These are phyloP conservation scores for Xerocomus spinulosus DNA, from an alignment of 768 basidiomycete genomes.

Conservation along the genomic window DNA sequence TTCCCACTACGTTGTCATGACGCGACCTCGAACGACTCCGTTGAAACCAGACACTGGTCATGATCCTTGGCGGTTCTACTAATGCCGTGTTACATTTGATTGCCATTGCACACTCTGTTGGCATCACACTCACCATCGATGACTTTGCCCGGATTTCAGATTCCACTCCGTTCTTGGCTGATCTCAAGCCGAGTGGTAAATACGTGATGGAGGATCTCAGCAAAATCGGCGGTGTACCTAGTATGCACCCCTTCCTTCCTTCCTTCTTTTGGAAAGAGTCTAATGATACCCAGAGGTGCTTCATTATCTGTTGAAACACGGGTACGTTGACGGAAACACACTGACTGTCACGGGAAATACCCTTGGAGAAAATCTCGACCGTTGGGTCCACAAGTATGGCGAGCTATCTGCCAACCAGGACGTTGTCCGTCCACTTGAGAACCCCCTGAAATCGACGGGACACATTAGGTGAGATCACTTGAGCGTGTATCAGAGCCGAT, in stretches of 20 bases:
- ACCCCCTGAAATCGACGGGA: slow-evolving; percentile 85
- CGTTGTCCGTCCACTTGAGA: slow-evolving; percentile 80
- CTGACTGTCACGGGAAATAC: slow-evolving; percentile 89
- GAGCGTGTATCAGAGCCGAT: slow-evolving; percentile 1
- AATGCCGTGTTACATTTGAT: slow-evolving; percentile 97
- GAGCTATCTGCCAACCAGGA: slow-evolving; percentile 71
- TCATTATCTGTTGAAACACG: slow-evolving; percentile 79
- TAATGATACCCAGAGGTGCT: slow-evolving; percentile 59
- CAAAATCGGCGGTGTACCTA: slow-evolving; percentile 94
- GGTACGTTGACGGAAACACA: slow-evolving; percentile 84
- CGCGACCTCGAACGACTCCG: slow-evolving; percentile 2
- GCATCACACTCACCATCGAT: slow-evolving; percentile 80
- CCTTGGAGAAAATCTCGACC: slow-evolving; percentile 87
- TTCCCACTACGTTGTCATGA: slow-evolving; percentile 7
- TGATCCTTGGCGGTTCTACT: slow-evolving; percentile 97
- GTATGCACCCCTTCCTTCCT: slow-evolving; percentile 43
- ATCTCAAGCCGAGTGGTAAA: slow-evolving; percentile 95
- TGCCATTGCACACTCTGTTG: slow-evolving; percentile 94
- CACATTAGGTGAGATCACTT: slow-evolving; percentile 66
- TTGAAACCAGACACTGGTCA: slow-evolving; percentile 71
- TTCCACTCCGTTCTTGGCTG: slow-evolving; percentile 88
- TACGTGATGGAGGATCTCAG: slow-evolving; percentile 98
- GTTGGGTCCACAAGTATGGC: slow-evolving; percentile 79
- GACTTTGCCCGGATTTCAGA: slow-evolving; percentile 95
- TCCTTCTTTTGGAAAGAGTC: background rate